Evolutionary conservation across 306 rosid species (phyloP).

Genomic region (Psophocarpus tetragonolobus): DNA sequence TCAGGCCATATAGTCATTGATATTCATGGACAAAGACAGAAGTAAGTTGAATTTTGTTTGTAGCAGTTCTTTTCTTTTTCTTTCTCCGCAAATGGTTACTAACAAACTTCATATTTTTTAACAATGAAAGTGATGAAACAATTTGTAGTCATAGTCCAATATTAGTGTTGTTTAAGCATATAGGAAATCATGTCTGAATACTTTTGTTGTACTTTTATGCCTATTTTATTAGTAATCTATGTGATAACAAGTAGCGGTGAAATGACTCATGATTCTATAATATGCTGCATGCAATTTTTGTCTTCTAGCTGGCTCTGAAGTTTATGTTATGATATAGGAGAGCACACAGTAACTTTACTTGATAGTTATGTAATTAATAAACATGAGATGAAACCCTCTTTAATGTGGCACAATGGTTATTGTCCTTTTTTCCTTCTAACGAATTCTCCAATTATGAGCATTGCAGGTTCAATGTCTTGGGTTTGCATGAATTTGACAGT

Average conservation of each 20-base stretch:
- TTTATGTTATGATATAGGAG: background rate
- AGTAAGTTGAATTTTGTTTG: constrained; percentile 47
- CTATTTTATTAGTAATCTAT: background rate
- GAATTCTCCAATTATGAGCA: constrained; percentile 34
- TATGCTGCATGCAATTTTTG: background rate
- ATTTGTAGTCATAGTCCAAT: background rate
- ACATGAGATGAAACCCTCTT: constrained; percentile 2
- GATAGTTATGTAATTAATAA: background rate
- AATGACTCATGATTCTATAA: background rate
- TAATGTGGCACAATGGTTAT: background rate
- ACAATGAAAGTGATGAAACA: background rate
- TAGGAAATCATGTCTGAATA: background rate
- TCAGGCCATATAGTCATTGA: constrained; percentile 86
- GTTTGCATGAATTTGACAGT: constrained; percentile 95
- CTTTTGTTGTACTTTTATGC: background rate
- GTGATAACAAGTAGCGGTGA: background rate
- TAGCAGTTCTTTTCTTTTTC: background rate
- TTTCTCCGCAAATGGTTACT: background rate
- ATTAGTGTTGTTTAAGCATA: background rate
- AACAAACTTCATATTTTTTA: background rate
- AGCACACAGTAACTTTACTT: background rate
- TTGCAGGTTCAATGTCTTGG: constrained; percentile 90
- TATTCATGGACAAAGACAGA: constrained; percentile 71
- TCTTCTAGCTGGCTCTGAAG: constrained; percentile 2
- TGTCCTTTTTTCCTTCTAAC: constrained; percentile 35